Evolutionary conservation across 495 filamentous ascomycete genomes (phyloP), one percentile per base, ranked within the genome.

Genomic region (Penicillium arizonense): DNA sequence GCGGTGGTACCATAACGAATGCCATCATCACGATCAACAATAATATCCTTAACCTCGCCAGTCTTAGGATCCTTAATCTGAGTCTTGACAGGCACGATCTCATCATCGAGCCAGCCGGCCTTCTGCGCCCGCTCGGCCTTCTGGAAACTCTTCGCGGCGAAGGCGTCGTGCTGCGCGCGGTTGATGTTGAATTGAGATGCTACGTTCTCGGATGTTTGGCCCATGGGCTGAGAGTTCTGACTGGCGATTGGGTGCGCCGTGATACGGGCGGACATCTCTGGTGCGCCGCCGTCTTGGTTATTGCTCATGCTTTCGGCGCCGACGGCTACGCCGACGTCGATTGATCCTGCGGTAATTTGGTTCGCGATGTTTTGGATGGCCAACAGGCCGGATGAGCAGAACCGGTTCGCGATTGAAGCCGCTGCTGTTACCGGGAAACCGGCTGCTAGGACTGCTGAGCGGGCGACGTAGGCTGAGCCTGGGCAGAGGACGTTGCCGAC

Each of bases 161-260:
- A 97, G 50, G 79, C 72, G 64, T 97, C 93, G 53, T 92, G 88
- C 48, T 66, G 64, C 65, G 91, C 84, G 32, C 93, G 83, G 3
- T 83, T 69, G 58, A 97, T 82, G 52, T 84, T 81, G 67, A 97
- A 97, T 70, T 96, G 91, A 35, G 75, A 81, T 32, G 84, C 90
- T 5, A 97, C 91, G 60, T 97, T 97, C 76, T 97, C 93, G 14
- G 86, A 90, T 2, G 93, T 97, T 80, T 95, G 93, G 3, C 93
- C 93, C 93, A 97, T 97, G 33, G 91, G 85, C 77, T 90, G 83
- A 77, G 86, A 78, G 77, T 91, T 94, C 70, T 97, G 93, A 24
- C 68, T 65, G 0, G 89, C 86, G 59, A 96, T 84, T 49, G 89
- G 88, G 59, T 82, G 80, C 46, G 78, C 71, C 39, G 85, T 69